Percentiles rank a stretch among this genome's conserved stretches.
Evolutionary conservation across 208 protist genomes (phyloP).

Genomic region (Tritrichomonas foetus): DNA sequence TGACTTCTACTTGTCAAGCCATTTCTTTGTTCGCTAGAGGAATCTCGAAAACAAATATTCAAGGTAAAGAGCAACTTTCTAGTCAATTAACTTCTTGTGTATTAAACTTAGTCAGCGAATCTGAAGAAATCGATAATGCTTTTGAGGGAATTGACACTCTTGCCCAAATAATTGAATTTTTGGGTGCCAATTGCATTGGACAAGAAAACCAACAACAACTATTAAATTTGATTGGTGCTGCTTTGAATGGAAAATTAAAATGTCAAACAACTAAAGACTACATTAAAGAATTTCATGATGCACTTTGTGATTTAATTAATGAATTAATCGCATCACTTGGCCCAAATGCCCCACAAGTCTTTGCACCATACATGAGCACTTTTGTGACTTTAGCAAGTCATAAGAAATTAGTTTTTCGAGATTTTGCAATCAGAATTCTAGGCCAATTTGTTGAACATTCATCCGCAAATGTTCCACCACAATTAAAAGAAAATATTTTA

Average conservation of each 20-base stretch:
- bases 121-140: background rate
- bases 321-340: background rate
- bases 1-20: background rate
- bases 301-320: background rate
- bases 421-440: background rate
- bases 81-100: background rate
- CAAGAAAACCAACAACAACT: background rate
- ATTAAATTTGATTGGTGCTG: background rate
- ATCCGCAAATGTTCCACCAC: background rate
- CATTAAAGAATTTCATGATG: background rate
- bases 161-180: background rate
- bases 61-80: background rate
- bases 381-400: background rate
- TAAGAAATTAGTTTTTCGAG: background rate
- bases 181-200: background rate
- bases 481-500: background rate
- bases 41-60: background rate
- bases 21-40: background rate
- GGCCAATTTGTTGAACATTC: background rate
- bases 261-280: background rate
- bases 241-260: background rate
- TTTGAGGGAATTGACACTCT: background rate
- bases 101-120: background rate
- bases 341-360: background rate
- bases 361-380: background rate